Evolutionary conservation across 352 stramenopile genomes (phyloP).

Genomic region (Pythium plurisporium): DNA sequence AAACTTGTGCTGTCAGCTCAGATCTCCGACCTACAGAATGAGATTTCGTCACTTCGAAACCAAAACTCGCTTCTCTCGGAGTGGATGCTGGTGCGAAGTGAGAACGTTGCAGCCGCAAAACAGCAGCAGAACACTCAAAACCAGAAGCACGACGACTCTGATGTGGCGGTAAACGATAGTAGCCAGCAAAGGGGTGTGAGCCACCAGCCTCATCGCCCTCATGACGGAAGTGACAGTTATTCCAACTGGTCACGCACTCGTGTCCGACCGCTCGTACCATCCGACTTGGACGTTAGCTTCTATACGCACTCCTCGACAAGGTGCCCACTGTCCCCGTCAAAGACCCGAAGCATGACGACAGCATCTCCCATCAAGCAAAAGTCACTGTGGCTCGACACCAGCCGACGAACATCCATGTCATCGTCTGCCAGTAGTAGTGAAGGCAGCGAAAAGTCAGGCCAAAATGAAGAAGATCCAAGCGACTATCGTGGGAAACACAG

Average conservation of each 20-base stretch:
- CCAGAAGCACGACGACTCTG: neutral
- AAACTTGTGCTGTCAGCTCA: constrained; percentile 40
- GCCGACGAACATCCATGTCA: constrained; percentile 12
- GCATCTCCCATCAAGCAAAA: constrained; percentile 35
- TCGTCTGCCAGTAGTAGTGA: constrained; percentile 16
- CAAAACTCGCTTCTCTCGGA: constrained; percentile 72
- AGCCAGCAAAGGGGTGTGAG: neutral
- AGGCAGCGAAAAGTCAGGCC: neutral
- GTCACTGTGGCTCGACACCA: neutral
- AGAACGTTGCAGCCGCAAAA: constrained; percentile 31
- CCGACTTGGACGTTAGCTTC: constrained; percentile 8
- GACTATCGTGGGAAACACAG: neutral
- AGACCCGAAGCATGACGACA: constrained; percentile 35
- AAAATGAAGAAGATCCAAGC: neutral
- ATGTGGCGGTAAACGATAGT: neutral
- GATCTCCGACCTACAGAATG: constrained; percentile 49
- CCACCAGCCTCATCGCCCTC: constrained; percentile 2
- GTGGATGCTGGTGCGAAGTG: constrained; percentile 74
- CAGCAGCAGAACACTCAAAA: constrained; percentile 16
- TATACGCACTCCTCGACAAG: constrained; percentile 27
- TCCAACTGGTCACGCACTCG: neutral
- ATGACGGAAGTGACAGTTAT: neutral
- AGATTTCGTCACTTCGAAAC: constrained; percentile 48
- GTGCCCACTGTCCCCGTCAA: constrained; percentile 29
- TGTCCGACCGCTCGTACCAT: constrained; percentile 1